Percentiles rank a stretch among this genome's conserved stretches.
phyloP scores from a whole-genome alignment of 169 alveolate species.

The Babesia caballi region DNA sequence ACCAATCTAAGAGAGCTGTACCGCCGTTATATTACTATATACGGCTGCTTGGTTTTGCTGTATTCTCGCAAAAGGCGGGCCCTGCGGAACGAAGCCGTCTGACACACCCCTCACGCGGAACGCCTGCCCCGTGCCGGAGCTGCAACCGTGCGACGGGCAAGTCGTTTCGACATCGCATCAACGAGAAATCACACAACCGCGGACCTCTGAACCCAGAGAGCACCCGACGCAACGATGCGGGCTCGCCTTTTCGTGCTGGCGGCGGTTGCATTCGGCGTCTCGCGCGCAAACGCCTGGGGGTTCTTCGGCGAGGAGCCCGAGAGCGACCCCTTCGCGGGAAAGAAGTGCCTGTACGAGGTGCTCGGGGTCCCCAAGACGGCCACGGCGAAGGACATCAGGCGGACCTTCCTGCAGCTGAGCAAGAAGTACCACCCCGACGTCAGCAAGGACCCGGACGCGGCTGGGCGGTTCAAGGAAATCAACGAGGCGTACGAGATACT shows the following conservation, averaged over 20 bases:
- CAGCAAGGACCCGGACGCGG: constrained; percentile 79
- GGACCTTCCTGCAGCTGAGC: constrained; percentile 83
- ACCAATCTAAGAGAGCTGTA: too few species aligned
- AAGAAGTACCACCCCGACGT: constrained; percentile 90
- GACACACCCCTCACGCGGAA: too few species aligned
- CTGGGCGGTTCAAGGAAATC: constrained; percentile 81
- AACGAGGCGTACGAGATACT: constrained; percentile 91
- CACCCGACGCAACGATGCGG: neutral
- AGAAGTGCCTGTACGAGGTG: constrained; percentile 60
- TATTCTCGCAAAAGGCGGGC: too few species aligned
- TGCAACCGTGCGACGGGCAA: too few species aligned
- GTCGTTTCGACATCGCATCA: too few species aligned
- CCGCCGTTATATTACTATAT: too few species aligned
- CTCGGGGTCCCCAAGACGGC: constrained; percentile 77
- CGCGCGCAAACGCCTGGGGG: neutral
- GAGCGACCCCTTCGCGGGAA: constrained; percentile 20
- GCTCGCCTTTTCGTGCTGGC: neutral
- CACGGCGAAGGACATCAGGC: constrained; percentile 84
- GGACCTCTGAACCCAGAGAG: too few species aligned
- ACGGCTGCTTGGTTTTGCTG: too few species aligned
- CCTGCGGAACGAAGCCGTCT: too few species aligned
- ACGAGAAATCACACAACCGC: too few species aligned
- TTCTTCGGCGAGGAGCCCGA: constrained; percentile 31
- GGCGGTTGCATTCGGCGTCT: neutral
- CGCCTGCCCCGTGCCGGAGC: too few species aligned